Conservation (phyloP, 2,329 filamentous ascomycete species). For the Saccharata proteae region DNA sequence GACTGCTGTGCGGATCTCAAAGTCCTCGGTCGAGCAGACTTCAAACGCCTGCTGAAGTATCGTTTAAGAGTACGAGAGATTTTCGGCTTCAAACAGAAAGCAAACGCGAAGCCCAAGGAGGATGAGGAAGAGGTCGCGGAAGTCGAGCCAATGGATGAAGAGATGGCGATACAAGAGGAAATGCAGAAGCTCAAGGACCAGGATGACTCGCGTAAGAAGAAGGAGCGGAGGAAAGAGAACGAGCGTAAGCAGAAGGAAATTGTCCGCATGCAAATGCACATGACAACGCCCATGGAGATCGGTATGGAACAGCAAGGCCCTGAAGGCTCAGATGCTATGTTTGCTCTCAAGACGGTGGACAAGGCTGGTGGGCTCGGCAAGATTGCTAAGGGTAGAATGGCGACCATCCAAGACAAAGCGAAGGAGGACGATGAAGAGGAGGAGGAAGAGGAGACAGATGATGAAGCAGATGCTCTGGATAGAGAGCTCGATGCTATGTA, state of each 20-base stretch:
- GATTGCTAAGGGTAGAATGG: conserved; percentile 70
- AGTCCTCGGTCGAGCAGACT: conserved; percentile 86
- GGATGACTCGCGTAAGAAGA: conserved; percentile 64
- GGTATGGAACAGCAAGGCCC: conserved; percentile 79
- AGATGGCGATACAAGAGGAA: conserved; percentile 80
- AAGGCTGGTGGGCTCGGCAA: conserved; percentile 57
- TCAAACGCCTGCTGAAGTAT: conserved; percentile 83
- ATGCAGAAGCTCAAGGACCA: conserved; percentile 71
- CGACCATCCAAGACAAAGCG: conserved; percentile 44
- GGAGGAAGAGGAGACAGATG: conserved; percentile 56
- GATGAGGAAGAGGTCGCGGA: conserved; percentile 64
- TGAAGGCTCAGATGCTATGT: conserved; percentile 70
- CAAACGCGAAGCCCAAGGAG: conserved; percentile 33
- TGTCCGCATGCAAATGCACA: conserved; percentile 92
- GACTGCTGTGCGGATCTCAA: conserved; percentile 73
- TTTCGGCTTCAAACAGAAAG: conserved; percentile 74
- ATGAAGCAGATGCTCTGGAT: conserved; percentile 73
- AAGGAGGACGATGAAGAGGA: conserved; percentile 31
- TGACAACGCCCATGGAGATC: conserved; percentile 92
- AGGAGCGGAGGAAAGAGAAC: conserved; percentile 76
- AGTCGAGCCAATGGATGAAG: conserved; percentile 86
- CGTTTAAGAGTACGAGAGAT: conserved; percentile 77
- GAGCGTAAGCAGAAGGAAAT: conserved; percentile 92
- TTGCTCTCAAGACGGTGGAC: conserved; percentile 71
- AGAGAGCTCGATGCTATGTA: conserved; percentile 80